These are phyloP conservation scores for Arabidopsis lyrata DNA, from an alignment of 441 rosid genomes.

Conservation along the genomic window DNA sequence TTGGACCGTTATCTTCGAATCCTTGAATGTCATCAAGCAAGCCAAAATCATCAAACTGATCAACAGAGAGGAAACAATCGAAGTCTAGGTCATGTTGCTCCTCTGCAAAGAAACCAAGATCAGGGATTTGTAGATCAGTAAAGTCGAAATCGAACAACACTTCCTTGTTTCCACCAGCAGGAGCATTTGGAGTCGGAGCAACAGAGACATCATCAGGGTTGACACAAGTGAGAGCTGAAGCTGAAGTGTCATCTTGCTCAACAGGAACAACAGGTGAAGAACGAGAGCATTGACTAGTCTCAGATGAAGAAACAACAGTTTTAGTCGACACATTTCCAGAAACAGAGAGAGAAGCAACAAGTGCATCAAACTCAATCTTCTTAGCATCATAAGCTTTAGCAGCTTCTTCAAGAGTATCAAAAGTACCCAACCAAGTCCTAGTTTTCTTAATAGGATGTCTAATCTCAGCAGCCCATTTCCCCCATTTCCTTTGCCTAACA, in stretches of 20 bases:
- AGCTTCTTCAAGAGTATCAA: conserved; percentile 79
- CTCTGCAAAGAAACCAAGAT: conserved; percentile 51
- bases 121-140: conserved; percentile 56
- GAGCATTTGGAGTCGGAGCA: not conserved
- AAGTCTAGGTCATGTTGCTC: conserved; percentile 49
- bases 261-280: conserved; percentile 27
- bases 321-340: conserved; percentile 10
- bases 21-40: conserved; percentile 65
- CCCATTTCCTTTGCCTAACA: conserved; percentile 95
- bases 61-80: conserved; percentile 47
- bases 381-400: conserved; percentile 72
- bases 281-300: conserved; percentile 61
- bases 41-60: conserved; percentile 54
- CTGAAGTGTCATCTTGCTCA: conserved; percentile 53
- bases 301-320: conserved; percentile 41
- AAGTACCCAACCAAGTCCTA: conserved; percentile 93
- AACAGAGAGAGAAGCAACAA: conserved; percentile 44
- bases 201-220: not conserved
- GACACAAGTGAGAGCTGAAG: conserved; percentile 34
- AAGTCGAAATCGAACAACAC: conserved; percentile 44
- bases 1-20: conserved; percentile 54
- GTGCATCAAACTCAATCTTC: conserved; percentile 68
- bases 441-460: conserved; percentile 68
- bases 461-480: conserved; percentile 99
- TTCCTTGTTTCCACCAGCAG: conserved; percentile 41